Evolutionary conservation across 345 rosid genomes (phyloP).

Genomic region (Syzygium oleosum): DNA sequence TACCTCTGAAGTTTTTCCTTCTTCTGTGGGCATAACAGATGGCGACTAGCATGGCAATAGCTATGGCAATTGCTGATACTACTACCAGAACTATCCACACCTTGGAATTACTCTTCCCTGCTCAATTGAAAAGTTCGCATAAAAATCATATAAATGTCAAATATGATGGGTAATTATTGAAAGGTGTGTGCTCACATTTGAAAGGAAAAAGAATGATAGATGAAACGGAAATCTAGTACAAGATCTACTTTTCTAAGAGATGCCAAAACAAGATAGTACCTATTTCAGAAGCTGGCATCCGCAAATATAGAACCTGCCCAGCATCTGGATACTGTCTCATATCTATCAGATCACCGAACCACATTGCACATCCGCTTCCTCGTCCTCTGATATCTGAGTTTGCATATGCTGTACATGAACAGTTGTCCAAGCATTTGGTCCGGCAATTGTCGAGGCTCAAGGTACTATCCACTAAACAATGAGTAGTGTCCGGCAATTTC

Average conservation of each 20-base stretch:
- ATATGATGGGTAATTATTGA: not conserved
- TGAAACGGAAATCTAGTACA: not conserved
- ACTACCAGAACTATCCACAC: not conserved
- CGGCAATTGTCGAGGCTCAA: slow-evolving; percentile 10
- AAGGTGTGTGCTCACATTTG: not conserved
- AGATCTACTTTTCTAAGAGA: not conserved
- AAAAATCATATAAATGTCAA: not conserved
- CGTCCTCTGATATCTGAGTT: slow-evolving; percentile 7
- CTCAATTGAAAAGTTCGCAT: not conserved
- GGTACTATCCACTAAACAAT: slow-evolving; percentile 4
- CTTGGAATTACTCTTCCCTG: not conserved
- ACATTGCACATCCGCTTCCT: slow-evolving; percentile 27
- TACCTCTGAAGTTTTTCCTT: not conserved
- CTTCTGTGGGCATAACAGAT: not conserved
- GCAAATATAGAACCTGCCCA: slow-evolving; percentile 29
- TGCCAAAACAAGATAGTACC: slow-evolving; percentile 4
- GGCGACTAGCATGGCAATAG: not conserved
- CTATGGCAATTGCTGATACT: not conserved
- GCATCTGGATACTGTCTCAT: slow-evolving; percentile 16
- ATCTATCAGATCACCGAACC: slow-evolving; percentile 20
- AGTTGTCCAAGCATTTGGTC: slow-evolving; percentile 14
- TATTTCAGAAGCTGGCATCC: slow-evolving; percentile 31
- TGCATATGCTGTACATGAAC: slow-evolving; percentile 25
- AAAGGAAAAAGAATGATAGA: not conserved
- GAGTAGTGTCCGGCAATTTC: slow-evolving; percentile 28